Base-by-base conservation (phyloP, 208 protist genomes). In the Crithidia brevicula region DNA sequence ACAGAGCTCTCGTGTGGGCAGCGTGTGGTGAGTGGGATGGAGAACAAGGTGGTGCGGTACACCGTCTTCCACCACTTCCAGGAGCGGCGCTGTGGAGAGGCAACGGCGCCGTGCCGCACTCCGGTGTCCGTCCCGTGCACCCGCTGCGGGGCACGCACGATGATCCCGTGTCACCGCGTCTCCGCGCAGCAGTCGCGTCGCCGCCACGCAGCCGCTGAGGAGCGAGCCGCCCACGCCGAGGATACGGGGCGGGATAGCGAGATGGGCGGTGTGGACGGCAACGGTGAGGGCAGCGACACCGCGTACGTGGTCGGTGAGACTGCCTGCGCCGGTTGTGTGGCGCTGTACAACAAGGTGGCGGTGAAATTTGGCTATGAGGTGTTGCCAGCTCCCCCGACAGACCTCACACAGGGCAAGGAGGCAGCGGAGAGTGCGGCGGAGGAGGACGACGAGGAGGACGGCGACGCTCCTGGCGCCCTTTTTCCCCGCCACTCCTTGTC, bases 1-100 rank as follows among this genome's bases (percentile, higher is more conserved):
- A 57, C 59, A 6, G 77, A 91, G 59, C 83, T 96, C 33, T 11
- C 79, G 56, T 96, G 92, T 53, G 92, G 92, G 10, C 92, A 96
- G 77, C 76, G 81, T 10, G 89, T 94, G 23, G 74, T 95, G 40
- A 80, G 81, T 38, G 92, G 92, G 18, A 75, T 85, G 36, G 79
- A 78, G 56, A 76, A 51, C 30, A 79, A 83, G 56, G 72, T 77
- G 52, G 53, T 88, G 46, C 64, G 50, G 58, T 87, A 83, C 72
- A 61, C 64, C 40, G 76, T 83, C 45, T 85, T 92, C 22, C 83
- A 58, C 27, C 92, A 96, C 74, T 96, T 92, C 56, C 81, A 93
- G 74, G 54, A 80, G 57, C 50, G 73, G 11, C 67, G 65, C 34
- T 96, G 92, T 50, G 87, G 83, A 18, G 84, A 77, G 47, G 36